Evolutionary conservation across 2,329 filamentous ascomycete genomes (phyloP).

Genomic region (Canariomyces notabilis): DNA sequence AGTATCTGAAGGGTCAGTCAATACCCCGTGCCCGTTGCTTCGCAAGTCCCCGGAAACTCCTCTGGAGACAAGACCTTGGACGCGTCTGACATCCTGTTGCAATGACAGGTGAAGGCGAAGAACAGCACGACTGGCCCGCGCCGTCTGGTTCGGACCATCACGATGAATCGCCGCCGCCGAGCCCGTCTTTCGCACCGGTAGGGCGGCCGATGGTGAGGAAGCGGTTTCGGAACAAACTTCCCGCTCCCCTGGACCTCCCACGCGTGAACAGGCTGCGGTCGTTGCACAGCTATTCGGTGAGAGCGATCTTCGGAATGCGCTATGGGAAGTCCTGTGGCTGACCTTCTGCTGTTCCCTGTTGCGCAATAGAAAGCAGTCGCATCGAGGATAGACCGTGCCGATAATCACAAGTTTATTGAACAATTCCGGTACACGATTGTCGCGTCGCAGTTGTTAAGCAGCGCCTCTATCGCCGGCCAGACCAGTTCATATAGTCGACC

Average conservation of each 20-base stretch:
- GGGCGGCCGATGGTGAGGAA: conserved; percentile 50
- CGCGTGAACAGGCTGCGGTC: conserved; percentile 36
- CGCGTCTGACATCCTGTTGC: background rate
- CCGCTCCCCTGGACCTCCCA: conserved; percentile 40
- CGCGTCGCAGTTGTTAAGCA: conserved; percentile 80
- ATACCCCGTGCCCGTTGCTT: background rate
- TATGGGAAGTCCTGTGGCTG: no score
- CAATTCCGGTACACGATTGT: conserved; percentile 91
- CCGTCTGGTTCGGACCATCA: conserved; percentile 27
- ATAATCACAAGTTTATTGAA: conserved; percentile 82
- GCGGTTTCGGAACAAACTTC: conserved; percentile 47
- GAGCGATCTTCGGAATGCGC: no score
- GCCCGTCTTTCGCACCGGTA: conserved; percentile 52
- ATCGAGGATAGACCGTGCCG: conserved; percentile 66
- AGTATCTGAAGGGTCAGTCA: conserved; percentile 76
- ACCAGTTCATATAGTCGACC: conserved; percentile 27
- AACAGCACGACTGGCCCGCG: conserved; percentile 44
- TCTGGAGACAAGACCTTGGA: conserved; percentile 16
- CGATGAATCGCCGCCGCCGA: conserved; percentile 43
- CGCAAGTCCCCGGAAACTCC: background rate
- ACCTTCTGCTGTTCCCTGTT: background rate
- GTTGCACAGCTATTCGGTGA: conserved; percentile 48
- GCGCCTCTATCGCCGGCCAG: conserved; percentile 52
- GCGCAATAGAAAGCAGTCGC: conserved; percentile 59
- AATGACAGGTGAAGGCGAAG: conserved; percentile 46